Evolutionary conservation across 2,329 filamentous ascomycete species (phyloP).

Genomic region (Chalara sp.): DNA sequence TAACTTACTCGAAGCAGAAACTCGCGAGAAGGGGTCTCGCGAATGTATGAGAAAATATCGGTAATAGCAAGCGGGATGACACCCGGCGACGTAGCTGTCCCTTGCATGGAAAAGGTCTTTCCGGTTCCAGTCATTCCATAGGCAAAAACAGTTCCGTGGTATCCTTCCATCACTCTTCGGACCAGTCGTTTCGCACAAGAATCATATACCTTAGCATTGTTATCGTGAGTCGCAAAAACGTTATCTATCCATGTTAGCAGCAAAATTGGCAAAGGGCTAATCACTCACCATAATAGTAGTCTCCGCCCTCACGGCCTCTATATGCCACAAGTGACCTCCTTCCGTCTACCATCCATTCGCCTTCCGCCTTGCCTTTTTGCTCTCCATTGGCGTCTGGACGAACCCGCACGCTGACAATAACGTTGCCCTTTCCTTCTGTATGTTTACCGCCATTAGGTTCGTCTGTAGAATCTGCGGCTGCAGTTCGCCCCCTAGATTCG

Average conservation of each 20-base stretch:
- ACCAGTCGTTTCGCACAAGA: constrained; percentile 89
- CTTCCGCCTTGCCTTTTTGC: constrained; percentile 55
- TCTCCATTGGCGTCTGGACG: constrained; percentile 70
- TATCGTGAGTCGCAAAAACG: constrained; percentile 88
- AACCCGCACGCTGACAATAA: constrained; percentile 90
- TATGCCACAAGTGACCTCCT: constrained; percentile 77
- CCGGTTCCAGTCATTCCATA: constrained; percentile 99
- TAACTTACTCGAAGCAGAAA: constrained; percentile 96
- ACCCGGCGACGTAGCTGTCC: constrained; percentile 88
- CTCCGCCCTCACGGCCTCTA: constrained; percentile 80
- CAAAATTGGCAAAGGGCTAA: background rate
- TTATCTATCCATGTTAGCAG: constrained; percentile 59
- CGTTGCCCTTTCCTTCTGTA: constrained; percentile 79
- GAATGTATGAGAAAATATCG: constrained; percentile 98
- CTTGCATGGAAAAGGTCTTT: constrained; percentile 99
- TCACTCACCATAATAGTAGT: constrained; percentile 77
- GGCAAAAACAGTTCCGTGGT: constrained; percentile 95
- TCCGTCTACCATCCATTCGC: constrained; percentile 89
- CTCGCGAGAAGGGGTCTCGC: constrained; percentile 89
- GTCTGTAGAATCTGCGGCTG: constrained; percentile 21
- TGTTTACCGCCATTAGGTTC: constrained; percentile 40
- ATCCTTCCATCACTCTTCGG: constrained; percentile 96
- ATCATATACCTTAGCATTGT: constrained; percentile 93
- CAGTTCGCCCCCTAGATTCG: constrained; percentile 38
- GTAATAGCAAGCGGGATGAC: constrained; percentile 97